These are phyloP conservation scores for Pseudophaeomoniella oleicola DNA, from an alignment of 2,329 filamentous ascomycete genomes.

Conservation along the genomic window DNA sequence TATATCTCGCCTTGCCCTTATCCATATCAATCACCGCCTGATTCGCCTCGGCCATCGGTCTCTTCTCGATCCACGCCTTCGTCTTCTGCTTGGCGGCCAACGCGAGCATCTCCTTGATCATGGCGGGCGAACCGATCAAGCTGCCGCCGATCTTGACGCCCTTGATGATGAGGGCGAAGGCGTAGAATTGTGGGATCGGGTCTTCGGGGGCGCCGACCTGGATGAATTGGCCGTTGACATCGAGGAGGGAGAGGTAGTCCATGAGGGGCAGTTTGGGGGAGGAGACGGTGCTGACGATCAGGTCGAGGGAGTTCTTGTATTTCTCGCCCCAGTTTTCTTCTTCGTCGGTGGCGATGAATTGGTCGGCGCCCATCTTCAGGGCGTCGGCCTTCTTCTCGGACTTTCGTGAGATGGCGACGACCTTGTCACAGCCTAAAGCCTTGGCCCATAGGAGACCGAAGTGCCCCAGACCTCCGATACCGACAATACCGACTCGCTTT, in stretches of 20 bases:
- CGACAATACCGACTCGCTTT: slow-evolving; percentile 56
- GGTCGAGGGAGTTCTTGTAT: slow-evolving; percentile 34
- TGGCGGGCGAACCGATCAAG: slow-evolving; percentile 25
- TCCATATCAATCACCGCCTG: slow-evolving; percentile 28
- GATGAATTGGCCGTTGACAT: slow-evolving; percentile 45
- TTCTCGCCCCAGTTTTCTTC: slow-evolving; percentile 38
- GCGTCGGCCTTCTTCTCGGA: slow-evolving; percentile 37
- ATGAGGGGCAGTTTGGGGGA: slow-evolving; percentile 26
- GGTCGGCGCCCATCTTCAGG: slow-evolving; percentile 37
- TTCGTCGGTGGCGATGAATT: slow-evolving; percentile 43
- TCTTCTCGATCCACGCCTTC: slow-evolving; percentile 26
- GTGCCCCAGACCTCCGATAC: slow-evolving; percentile 61
- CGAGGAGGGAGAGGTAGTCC: slow-evolving; percentile 47
- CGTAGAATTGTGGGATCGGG: slow-evolving; percentile 35
- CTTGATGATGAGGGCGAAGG: slow-evolving; percentile 44
- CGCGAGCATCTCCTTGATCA: slow-evolving; percentile 28
- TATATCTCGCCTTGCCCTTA: slow-evolving; percentile 29
- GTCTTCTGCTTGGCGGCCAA: slow-evolving; percentile 26
- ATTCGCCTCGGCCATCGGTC: slow-evolving; percentile 28
- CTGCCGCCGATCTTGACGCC: slow-evolving; percentile 37
- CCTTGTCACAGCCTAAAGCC: slow-evolving; percentile 52
- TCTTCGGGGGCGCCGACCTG: slow-evolving; percentile 55
- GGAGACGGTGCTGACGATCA: slow-evolving; percentile 45
- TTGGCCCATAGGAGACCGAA: slow-evolving; percentile 57
- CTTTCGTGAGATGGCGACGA: slow-evolving; percentile 40